Evolutionary conservation across 106 monocot species (phyloP).

Genomic region (Dendrobium chrysotoxum): DNA sequence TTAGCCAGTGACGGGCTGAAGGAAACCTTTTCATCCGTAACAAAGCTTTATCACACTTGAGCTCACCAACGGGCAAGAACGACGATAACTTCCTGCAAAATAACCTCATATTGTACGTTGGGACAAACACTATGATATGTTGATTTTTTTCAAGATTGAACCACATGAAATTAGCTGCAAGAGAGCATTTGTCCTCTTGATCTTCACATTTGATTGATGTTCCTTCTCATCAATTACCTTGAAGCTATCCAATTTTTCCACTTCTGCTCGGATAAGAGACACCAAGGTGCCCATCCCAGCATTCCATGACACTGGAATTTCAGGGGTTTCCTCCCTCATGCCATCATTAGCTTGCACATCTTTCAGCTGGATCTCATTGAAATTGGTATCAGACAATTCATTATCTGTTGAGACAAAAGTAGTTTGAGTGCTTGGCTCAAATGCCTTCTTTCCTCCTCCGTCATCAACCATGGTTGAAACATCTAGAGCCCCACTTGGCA

Average conservation of each 20-base stretch:
- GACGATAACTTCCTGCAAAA: conserved; percentile 34
- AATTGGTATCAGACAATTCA: conserved; percentile 9
- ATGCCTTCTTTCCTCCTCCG: not conserved
- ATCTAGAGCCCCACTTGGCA: conserved; percentile 19
- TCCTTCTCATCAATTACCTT: conserved; percentile 34
- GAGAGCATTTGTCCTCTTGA: conserved; percentile 36
- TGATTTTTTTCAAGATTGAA: conserved; percentile 50
- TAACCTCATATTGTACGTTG: not conserved
- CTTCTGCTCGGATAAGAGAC: conserved; percentile 45
- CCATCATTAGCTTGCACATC: not conserved
- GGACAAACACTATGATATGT: conserved; percentile 18
- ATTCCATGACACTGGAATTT: conserved; percentile 13
- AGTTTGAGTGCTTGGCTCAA: not conserved
- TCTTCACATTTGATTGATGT: conserved; percentile 14
- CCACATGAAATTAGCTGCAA: conserved; percentile 66
- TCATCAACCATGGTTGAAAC: conserved; percentile 49
- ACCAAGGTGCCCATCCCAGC: conserved; percentile 45
- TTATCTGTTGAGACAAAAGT: conserved; percentile 32
- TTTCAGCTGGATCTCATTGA: not conserved
- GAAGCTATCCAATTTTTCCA: conserved; percentile 23
- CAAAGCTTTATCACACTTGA: too few species aligned
- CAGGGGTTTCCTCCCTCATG: conserved; percentile 14
- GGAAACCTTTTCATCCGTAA: too few species aligned
- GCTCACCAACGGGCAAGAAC: conserved; percentile 17
- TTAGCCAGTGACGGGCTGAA: conserved; percentile 26